These are phyloP conservation scores for Chaetomium cochliodes DNA, from an alignment of 495 filamentous ascomycete species.

Conservation along the genomic window DNA sequence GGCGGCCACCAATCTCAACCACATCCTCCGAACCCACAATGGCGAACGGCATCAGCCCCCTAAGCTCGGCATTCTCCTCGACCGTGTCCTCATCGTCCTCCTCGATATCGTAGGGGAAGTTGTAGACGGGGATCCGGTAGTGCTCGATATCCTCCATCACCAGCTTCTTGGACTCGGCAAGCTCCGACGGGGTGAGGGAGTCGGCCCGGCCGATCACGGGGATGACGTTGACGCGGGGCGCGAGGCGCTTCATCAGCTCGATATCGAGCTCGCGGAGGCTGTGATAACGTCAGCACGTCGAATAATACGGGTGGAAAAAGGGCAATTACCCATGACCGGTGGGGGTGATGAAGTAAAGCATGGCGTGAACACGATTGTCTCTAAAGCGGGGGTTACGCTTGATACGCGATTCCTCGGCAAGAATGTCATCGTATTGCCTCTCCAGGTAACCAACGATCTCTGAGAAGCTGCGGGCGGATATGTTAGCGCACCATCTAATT, in stretches of 20 bases:
- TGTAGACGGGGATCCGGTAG: constrained; percentile 99
- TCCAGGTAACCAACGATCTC: constrained; percentile 98
- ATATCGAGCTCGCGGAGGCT: constrained; percentile 98
- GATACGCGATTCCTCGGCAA: constrained; percentile 98
- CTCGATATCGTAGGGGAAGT: constrained; percentile 99
- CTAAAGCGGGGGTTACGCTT: constrained; percentile 99
- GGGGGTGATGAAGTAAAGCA: constrained; percentile 98
- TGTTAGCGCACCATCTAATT: constrained; percentile 62
- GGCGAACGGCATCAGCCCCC: constrained; percentile 96
- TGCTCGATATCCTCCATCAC: constrained; percentile 99
- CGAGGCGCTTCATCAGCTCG: constrained; percentile 98
- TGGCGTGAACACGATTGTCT: constrained; percentile 95
- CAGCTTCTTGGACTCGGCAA: constrained; percentile 98
- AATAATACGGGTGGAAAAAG: not conserved
- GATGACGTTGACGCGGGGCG: constrained; percentile 97
- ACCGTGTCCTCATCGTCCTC: constrained; percentile 99
- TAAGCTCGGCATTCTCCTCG: constrained; percentile 95
- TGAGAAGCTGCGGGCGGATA: constrained; percentile 64
- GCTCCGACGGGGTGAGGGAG: constrained; percentile 90
- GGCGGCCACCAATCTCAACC: constrained; percentile 86
- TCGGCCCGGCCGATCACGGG: constrained; percentile 98
- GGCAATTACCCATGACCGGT: constrained; percentile 83
- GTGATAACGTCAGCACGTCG: constrained; percentile 28
- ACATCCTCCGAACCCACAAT: constrained; percentile 97
- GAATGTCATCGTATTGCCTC: constrained; percentile 98